Base-by-base conservation (phyloP, 2,329 filamentous ascomycete species). In the Exophiala oligosperma region DNA sequence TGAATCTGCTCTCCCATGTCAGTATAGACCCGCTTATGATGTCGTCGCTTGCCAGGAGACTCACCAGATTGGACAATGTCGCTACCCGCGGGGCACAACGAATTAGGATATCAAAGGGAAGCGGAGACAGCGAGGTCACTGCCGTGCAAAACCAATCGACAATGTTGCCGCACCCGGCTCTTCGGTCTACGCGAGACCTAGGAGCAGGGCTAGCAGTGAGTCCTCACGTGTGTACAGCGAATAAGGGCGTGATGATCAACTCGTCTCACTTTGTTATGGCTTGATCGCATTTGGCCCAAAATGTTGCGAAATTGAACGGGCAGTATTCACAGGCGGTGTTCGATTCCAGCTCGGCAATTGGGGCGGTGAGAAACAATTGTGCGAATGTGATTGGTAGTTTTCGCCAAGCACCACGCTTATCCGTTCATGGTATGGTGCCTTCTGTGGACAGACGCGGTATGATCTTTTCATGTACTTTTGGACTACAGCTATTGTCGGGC, bases 1-100 rank as follows among this genome's bases (percentile, higher is more conserved):
- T 80, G 56, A 37, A 35, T 38, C 50, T 46, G 52, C 26, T 23
- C 3, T 40, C 38, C 21, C 17, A 11, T 17, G 58, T 60, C 47
- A 60, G 58, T 49, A 28, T n/a, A 29, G 14, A 17, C 46, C 48
- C 29, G 14, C 48, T 52, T 44, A 51, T 47, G 41, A 54, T 52
- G 46, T 54, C 48, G 38, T 32, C 28, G 4, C 24, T n/a, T n/a
- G 37, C 44, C n/a, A 51, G 23, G 40, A 28, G 51, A 59, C 56
- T 57, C 26, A 57, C 55, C 17, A 54, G 50, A 57, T 53, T 57
- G 50, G 50, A 17, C 37, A 35, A 40, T 49, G 55, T 53, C 50
- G 47, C 32, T 51, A 37, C 44, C 24, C 43, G 37, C 26, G 49
- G 32, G 41, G 23, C 35, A 48, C 32, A 41, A 38, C 50, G 50